phyloP scores from a whole-genome alignment of 352 stramenopile genomes.

The Pythium grandisporangium region DNA sequence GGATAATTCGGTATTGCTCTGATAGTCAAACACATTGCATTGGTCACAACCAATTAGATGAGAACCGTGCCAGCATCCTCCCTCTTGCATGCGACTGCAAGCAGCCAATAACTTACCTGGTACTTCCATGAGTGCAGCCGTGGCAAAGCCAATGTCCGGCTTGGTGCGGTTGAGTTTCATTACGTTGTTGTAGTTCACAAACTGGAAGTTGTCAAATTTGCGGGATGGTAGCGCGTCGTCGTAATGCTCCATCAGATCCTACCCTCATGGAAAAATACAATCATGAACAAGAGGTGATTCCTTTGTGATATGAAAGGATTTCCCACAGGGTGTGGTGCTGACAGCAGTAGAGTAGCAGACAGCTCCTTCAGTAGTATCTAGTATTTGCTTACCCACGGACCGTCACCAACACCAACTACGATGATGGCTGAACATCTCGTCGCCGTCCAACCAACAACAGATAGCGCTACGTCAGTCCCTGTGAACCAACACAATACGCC shows the following conservation, averaged over 20 bases:
- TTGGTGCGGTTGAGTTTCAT: slow-evolving; percentile 57
- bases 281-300: no score
- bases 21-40: neutral
- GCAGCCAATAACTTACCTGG: slow-evolving; percentile 23
- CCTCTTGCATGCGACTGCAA: neutral
- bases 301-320: no score
- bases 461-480: neutral
- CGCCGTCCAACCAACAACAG: slow-evolving; percentile 2
- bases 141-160: slow-evolving; percentile 58
- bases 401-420: slow-evolving; percentile 67
- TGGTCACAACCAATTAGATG: neutral
- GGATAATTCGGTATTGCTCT: slow-evolving; percentile 26
- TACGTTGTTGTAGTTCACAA: slow-evolving; percentile 63
- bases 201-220: slow-evolving; percentile 82
- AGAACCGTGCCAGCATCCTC: no score
- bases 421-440: slow-evolving; percentile 21
- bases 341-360: no score
- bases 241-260: slow-evolving; percentile 70
- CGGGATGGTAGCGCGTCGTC: slow-evolving; percentile 54
- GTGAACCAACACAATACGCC: neutral
- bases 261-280: no score
- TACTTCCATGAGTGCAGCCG: slow-evolving; percentile 67
- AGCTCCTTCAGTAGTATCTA: no score
- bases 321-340: no score
- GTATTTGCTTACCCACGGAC: no score